Evolutionary conservation across 306 rosid species (phyloP), one percentile per base, ranked within the genome.

Genomic region (Sphenostylis stenocarpa): DNA sequence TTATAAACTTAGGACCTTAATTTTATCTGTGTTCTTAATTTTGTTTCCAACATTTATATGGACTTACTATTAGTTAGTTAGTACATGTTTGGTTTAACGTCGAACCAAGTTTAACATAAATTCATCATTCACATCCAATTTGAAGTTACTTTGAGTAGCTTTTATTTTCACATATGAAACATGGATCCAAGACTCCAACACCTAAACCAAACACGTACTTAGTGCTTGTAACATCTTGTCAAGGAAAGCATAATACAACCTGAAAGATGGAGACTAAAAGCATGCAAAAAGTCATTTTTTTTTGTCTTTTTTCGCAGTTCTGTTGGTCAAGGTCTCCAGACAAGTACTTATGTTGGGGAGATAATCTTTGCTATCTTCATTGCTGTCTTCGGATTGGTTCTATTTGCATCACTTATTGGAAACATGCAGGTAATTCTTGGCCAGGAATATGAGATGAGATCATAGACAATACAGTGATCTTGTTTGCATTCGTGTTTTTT

Each of bases 391-490:
- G 97, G 97, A 62, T 85, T 92, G 86, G 86, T 95, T 51, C 86
- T 95, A 7, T 95, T 95, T 48, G 70, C 97, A 3, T 77, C 82
- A 14, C 97, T 95, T 62, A 92, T 95, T 28, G 96, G 97, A 73
- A 94, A 94, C 81, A 86, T 94, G 94, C 97, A 94, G 98, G 98
- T 94, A 84, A 75, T 48, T 21, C 43, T 80, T 21, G 38, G 49
- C 49, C 20, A 56, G 61, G 67, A 70, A 9, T 34, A 7, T 60
- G 39, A 60, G 39, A 66, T 80, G 36, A 34, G 31, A 76, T 72
- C 68, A 47, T 60, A 79, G 69, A 75, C 67, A 62, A 21, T 13
- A 70, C 3, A 51, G 26, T 29, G 19, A 39, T 65, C 71, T 9
- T 38, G 45, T 1, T 51, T 53, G 44, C 56, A 29, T 55, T 73